Percentiles rank a stretch among this genome's conserved stretches.
Conservation (phyloP, 768 basidiomycete genomes). For the Dendrothele bispora region DNA sequence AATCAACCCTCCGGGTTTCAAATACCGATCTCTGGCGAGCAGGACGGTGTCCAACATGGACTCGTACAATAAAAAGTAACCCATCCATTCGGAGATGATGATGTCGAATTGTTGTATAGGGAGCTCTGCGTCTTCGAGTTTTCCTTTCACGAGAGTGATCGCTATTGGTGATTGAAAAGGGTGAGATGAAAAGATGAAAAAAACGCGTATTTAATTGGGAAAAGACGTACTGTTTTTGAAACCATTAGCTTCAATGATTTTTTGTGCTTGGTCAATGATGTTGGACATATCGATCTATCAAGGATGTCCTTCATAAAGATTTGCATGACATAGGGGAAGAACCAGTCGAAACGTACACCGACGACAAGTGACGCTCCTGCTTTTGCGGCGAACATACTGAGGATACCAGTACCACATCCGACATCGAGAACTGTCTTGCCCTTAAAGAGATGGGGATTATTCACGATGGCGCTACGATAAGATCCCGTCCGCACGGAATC, state of each 20-base stretch:
- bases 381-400: constrained; percentile 97
- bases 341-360: constrained; percentile 61
- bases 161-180: too few relatives aligned
- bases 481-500: constrained; percentile 93
- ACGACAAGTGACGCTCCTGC: constrained; percentile 94
- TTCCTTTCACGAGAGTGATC: constrained; percentile 96
- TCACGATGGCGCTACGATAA: constrained; percentile 91
- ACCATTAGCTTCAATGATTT: constrained; percentile 95
- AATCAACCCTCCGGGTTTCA: constrained; percentile 86
- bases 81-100: constrained; percentile 99
- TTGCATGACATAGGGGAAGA: constrained; percentile 6
- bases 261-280: constrained; percentile 98
- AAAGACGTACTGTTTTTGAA: constrained; percentile 83
- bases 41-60: constrained; percentile 99
- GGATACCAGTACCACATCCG: constrained; percentile 96
- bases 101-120: constrained; percentile 95
- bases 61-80: constrained; percentile 98
- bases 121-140: constrained; percentile 89
- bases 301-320: constrained; percentile 12
- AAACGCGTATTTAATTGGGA: constrained; percentile 7
- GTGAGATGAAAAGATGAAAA: constrained; percentile 4
- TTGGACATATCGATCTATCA: constrained; percentile 98
- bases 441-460: constrained; percentile 94
- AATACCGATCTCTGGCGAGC: constrained; percentile 94
- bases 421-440: constrained; percentile 97